A percentile compares a stretch with the other conserved stretches of the same genome.
phyloP scores from a whole-genome alignment of 2,329 filamentous ascomycete species.

The Trichoderma semiorbis region DNA sequence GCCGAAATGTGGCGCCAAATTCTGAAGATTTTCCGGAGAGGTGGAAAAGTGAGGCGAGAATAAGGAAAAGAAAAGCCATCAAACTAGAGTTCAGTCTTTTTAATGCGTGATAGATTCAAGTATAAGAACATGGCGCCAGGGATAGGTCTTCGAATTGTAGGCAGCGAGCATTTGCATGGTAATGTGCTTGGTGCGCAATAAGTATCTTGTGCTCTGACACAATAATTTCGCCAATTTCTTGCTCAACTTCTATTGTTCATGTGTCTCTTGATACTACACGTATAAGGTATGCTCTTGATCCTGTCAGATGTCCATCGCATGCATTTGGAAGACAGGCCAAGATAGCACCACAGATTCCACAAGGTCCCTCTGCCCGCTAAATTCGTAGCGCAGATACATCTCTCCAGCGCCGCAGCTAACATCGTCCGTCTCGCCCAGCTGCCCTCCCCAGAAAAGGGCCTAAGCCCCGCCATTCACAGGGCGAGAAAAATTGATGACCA shows the following conservation, averaged over 20 bases:
- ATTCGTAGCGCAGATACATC: background rate
- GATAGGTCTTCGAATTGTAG: background rate
- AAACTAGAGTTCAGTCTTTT: background rate
- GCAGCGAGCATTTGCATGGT: background rate
- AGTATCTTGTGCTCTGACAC: background rate
- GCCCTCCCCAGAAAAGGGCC: background rate
- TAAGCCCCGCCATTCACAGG: conserved; percentile 37
- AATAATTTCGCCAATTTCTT: background rate
- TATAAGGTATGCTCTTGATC: background rate
- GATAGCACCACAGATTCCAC: background rate
- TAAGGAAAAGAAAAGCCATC: background rate
- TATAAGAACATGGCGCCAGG: background rate
- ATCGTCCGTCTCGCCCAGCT: background rate
- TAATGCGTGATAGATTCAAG: background rate
- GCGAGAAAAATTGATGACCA: conserved; percentile 41
- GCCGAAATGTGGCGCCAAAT: background rate
- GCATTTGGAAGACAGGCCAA: background rate
- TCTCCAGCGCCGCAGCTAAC: background rate
- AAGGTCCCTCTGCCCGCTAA: background rate
- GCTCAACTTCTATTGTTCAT: background rate
- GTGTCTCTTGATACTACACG: background rate
- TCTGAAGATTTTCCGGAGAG: background rate
- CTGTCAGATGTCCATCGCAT: background rate
- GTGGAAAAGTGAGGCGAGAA: background rate
- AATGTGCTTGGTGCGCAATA: background rate